Percentiles rank a stretch among this genome's conserved stretches.
phyloP scores from a whole-genome alignment of 73 alveolate genomes.

The Symbiodinium natans region DNA sequence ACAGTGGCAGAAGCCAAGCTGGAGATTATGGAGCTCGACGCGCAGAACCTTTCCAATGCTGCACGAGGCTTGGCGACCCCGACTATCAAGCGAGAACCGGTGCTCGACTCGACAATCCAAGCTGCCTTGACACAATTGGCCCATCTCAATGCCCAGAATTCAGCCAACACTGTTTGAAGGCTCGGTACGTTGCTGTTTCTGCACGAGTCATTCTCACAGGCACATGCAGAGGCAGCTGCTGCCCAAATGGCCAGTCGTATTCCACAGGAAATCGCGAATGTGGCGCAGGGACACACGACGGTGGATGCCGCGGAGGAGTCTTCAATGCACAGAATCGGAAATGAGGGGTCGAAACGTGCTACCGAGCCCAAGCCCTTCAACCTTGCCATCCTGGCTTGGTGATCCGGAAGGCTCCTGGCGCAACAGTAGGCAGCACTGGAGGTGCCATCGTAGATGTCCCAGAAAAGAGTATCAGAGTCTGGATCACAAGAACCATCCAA shows the following conservation, averaged over 20 bases:
- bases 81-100: not conserved
- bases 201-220: not conserved
- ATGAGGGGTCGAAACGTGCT: not conserved
- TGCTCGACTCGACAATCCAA: not conserved
- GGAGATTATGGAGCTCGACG: not conserved
- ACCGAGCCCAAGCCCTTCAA: constrained; percentile 15
- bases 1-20: not conserved
- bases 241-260: not conserved
- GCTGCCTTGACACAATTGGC: not conserved
- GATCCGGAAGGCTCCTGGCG: no score
- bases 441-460: not conserved
- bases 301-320: not conserved
- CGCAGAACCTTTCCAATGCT: not conserved
- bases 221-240: not conserved
- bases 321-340: not conserved
- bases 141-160: not conserved
- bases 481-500: not conserved
- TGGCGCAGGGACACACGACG: not conserved
- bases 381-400: constrained; percentile 16
- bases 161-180: not conserved
- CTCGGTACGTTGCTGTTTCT: not conserved
- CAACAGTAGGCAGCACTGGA: not conserved
- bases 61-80: not conserved
- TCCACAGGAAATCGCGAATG: not conserved
- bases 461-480: not conserved